These are phyloP conservation scores for Erigeron philadelphicus DNA, from an alignment of 140 eudicot species.

Conservation along the genomic window DNA sequence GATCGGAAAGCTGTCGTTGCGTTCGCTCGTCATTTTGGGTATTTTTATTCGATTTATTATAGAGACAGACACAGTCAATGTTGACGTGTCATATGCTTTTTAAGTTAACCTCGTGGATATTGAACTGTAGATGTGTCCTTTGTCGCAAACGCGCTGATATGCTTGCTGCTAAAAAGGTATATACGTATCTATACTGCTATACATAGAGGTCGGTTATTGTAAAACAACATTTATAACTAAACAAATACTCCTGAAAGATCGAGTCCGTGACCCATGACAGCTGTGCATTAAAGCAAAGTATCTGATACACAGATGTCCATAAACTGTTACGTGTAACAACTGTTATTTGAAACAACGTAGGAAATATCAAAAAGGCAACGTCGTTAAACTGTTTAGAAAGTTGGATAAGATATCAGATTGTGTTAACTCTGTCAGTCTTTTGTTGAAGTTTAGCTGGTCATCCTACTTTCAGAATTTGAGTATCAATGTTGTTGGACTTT, in stretches of 20 bases:
- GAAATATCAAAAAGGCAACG: no score
- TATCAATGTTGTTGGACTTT: neutral
- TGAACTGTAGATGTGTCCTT: constrained; percentile 70
- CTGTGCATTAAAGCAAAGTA: no score
- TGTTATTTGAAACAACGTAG: no score
- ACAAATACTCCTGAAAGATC: no score
- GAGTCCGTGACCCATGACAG: no score
- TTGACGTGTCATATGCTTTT: neutral
- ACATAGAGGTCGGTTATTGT: no score
- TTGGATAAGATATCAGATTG: no score
- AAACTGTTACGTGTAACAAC: no score
- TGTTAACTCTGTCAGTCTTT: no score
- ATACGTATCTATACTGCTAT: neutral
- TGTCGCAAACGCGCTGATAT: constrained; percentile 87
- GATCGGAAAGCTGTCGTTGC: constrained; percentile 95
- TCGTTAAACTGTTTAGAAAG: no score
- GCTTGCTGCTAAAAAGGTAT: constrained; percentile 88
- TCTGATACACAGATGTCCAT: no score
- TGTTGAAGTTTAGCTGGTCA: neutral
- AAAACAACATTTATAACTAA: no score
- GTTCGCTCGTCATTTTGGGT: constrained; percentile 99
- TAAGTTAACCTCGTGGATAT: neutral
- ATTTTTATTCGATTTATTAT: neutral
- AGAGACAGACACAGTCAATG: neutral
- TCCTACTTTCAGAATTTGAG: neutral